Base-by-base conservation (phyloP, 495 filamentous ascomycete genomes). In the Talaromyces borbonicus region DNA sequence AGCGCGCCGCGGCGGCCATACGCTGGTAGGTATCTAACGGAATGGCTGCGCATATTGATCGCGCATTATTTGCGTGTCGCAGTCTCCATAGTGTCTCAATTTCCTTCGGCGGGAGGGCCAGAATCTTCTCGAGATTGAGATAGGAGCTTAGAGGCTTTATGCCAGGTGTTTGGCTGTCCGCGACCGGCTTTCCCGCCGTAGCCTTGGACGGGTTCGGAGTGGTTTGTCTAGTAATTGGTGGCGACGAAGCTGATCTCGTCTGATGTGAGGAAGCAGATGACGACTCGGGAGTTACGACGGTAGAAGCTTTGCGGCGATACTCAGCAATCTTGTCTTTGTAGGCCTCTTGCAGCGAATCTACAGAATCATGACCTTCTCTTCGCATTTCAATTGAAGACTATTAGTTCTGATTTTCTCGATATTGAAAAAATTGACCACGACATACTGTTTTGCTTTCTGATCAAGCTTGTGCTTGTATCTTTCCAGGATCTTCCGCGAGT, bases 81-180 rank as follows among this genome's bases (percentile, higher is more conserved):
- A 92, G 77, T 1, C 89, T 85, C 92, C 92, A 98, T 55, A 96
- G 75, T 20, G 81, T 75, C 56, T 88, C 79, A 46, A 97, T 83
- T 57, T 97, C 87, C 53, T 82, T 79, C n/a, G 71, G 53, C 0
- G 90, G 86, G 14, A 96, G 83, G 23, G 61, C 53, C 38, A 68
- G 66, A 32, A 81, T 79, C 57, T 94, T 95, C 39, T 78, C 65
- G 38, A 96, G 67, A 60, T 96, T 85, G 49, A 98, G 72, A 69
- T 81, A 95, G 42, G 81, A 76, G 52, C 78, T 78, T 36, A 98
- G 82, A 0, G 84, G 81, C 56, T 93, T 95, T 47, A 95, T 70
- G 35, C 80, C 79, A 16, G 70, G 71, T 1, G 55, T 61, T 5
- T 57, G 51, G 42, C 50, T 46, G 8, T 63, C 47, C 12, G 61